A percentile compares a stretch with the other conserved stretches of the same genome.
phyloP scores from a whole-genome alignment of 371 early-diverging fungal genomes.

The Ordospora colligata region DNA sequence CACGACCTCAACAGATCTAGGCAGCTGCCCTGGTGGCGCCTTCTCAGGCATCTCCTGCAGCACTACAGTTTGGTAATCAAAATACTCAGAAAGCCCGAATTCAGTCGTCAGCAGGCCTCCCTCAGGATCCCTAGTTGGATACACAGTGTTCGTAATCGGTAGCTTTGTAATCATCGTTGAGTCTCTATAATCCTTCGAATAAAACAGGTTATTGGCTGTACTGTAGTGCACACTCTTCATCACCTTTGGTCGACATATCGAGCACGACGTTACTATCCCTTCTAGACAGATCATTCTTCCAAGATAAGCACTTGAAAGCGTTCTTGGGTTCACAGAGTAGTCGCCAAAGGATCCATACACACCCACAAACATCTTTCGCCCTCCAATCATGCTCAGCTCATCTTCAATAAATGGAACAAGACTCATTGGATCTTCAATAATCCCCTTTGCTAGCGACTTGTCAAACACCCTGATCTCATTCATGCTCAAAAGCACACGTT shows the following conservation, averaged over 20 bases:
- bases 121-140: slow-evolving; percentile 67
- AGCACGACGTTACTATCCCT: slow-evolving; percentile 94
- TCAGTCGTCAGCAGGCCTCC: slow-evolving; percentile 81
- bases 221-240: slow-evolving; percentile 81
- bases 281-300: slow-evolving; percentile 84
- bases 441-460: slow-evolving; percentile 37
- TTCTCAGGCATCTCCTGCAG: slow-evolving; percentile 99
- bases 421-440: slow-evolving; percentile 48
- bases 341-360: slow-evolving; percentile 85
- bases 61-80: slow-evolving; percentile 83
- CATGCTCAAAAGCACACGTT: slow-evolving; percentile 52
- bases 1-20: slow-evolving; percentile 86
- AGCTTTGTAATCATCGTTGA: slow-evolving; percentile 64
- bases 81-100: slow-evolving; percentile 80
- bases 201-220: slow-evolving; percentile 71
- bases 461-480: slow-evolving; percentile 54
- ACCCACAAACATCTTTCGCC: slow-evolving; percentile 62
- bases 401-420: slow-evolving; percentile 59
- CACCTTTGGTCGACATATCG: slow-evolving; percentile 89
- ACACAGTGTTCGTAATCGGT: slow-evolving; percentile 66
- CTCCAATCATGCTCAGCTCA: slow-evolving; percentile 7
- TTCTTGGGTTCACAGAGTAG: slow-evolving; percentile 75
- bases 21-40: slow-evolving; percentile 88
- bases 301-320: slow-evolving; percentile 70
- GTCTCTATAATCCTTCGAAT: slow-evolving; percentile 79